Conservation (phyloP, 1,284 basidiomycete species). For the Xanthoconium separans region DNA sequence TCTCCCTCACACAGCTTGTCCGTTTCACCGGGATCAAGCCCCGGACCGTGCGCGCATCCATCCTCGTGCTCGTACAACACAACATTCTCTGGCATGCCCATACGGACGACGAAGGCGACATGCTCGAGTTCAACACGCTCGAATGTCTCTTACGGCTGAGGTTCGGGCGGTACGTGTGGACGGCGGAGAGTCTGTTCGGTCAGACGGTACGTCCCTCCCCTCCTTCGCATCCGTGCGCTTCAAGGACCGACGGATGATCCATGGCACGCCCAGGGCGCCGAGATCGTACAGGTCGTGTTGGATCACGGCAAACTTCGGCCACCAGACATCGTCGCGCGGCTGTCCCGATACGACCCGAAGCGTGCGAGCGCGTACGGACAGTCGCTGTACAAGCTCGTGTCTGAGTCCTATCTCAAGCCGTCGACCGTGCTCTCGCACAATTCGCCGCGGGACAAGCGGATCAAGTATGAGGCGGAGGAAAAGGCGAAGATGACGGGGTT, state of each 20-base stretch:
- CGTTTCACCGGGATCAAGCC: conserved; percentile 61
- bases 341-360: conserved; percentile 58
- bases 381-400: conserved; percentile 64
- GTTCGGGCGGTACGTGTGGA: conserved; percentile 78
- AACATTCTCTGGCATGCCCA: conserved; percentile 86
- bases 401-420: conserved; percentile 65
- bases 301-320: conserved; percentile 86
- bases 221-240: background rate
- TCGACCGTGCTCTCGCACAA: conserved; percentile 70
- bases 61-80: conserved; percentile 89
- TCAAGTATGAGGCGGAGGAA: conserved; percentile 74
- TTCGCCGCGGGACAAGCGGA: conserved; percentile 73
- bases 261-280: conserved; percentile 52
- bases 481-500: conserved; percentile 68
- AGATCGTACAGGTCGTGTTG: conserved; percentile 74
- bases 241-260: background rate
- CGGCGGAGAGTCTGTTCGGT: conserved; percentile 71
- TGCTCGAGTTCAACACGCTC: conserved; percentile 75
- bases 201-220: conserved; percentile 51
- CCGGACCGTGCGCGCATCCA: conserved; percentile 67
- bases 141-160: conserved; percentile 79
- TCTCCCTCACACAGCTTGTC: conserved; percentile 71
- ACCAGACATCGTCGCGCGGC: conserved; percentile 62
- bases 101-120: conserved; percentile 71
- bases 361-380: conserved; percentile 59